Base-by-base conservation (phyloP, 2,329 filamentous ascomycete species). In the Chrysosporium queenslandicum region DNA sequence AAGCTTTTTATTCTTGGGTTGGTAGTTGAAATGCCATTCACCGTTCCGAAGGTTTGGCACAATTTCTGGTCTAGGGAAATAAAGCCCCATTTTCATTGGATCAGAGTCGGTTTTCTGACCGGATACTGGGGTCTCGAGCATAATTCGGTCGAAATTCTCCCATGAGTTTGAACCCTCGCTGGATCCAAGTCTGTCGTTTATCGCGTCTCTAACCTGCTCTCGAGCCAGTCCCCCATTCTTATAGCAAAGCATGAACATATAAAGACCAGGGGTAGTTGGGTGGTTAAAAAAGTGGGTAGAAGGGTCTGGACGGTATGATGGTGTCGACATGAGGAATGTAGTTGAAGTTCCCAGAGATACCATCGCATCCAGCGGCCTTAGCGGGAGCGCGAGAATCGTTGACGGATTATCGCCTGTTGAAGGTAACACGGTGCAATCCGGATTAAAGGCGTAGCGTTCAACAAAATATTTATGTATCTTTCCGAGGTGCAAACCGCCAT, bases 221-320 rank as follows among this genome's bases (percentile, higher is more conserved):
- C 92, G 85, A 1, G 92, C 91, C 1, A 97, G 81, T 1, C 89
- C 89, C 60, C 92, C 92, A 71, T 98, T 98, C 72, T 97, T 97
- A 76, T 97, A 98, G 77, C 92, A 98, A 32, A 98, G 81, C 92
- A 98, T 98, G 71, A 98, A 97, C 92, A 98, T 97, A 78, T 94
- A 96, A 55, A 96, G 79, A 1, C 86, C 88, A 0, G 83, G 74
- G 0, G 88, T 94, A 41, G 89, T 92, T 1, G 92, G 92, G 69
- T 97, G 90, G 74, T 96, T 95, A 80, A 97, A 94, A 76, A 97
- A 95, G 74, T 98, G 92, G 64, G 95, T 95, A 5, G 86, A 81
- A 2, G 88, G 86, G 64, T 96, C 85, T 1, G 92, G 88, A 66
- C 84, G 84, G 77, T 95, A 97, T 61, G 80, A 77, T n/a, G 87